Base-by-base conservation (phyloP, 139 green algal genomes). In the Pleodorina starrii region DNA sequence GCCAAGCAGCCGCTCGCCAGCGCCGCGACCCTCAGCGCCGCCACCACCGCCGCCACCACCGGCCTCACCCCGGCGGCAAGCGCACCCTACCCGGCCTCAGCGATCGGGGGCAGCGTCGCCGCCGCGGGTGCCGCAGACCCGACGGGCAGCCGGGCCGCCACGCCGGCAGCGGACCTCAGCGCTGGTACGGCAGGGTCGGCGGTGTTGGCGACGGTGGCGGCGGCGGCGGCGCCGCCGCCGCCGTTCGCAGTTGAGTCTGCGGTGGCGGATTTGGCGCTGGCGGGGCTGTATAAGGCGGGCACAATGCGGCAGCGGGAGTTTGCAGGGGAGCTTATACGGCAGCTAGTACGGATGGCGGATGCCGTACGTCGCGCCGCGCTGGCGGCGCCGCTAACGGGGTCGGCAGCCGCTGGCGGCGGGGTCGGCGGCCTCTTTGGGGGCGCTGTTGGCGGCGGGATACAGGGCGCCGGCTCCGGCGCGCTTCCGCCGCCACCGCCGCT, bases 251-350 rank as follows among this genome's bases (percentile, higher is more conserved):
- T 91, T 25, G 91, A 93, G 51, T 23, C 85, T 2, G 91, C 83
- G 0, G 23, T 94, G 27, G 88, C 88, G 0, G 79, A 93, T 7
- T 51, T 92, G 0, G 85, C 84, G 0, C 80, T 95, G 35, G 68
- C 87, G 6, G 87, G 90, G n/a, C 91, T 95, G 14, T 87, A 85
- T 16, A 83, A 87, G 44, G 90, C 84, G 40, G 74, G 68, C 40
- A 54, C 35, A 3, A 60, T 66, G 23, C 84, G 87, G 36, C 93
- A 94, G 79, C 90, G 91, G 9, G 85, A 91, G 46, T 94, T 95
- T 78, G 89, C 90, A 0, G 80, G 89, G 51, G 87, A 92, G 77
- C 60, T 93, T 6, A 90, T 93, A 38, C 40, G 71, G 46, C 91
- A 94, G 79, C 74, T 94, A 16, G 84, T 82, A 32, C 69, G 84